Base-by-base conservation (phyloP, 2,329 filamentous ascomycete genomes). In the Diplodia seriata region DNA sequence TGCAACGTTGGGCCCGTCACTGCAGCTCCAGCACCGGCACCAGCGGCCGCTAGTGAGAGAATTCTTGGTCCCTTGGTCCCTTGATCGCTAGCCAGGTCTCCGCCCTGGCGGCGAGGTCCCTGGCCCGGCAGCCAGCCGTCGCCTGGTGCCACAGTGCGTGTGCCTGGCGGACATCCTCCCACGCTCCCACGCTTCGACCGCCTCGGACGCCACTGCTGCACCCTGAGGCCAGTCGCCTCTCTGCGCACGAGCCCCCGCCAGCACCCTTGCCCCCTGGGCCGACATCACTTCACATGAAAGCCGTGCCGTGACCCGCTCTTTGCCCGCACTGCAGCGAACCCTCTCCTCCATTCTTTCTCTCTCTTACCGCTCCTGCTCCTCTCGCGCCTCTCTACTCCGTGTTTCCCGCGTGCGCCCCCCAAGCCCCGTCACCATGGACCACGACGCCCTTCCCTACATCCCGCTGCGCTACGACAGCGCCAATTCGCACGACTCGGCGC, bases 401-500 rank as follows among this genome's bases (percentile, higher is more conserved):
- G 23, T 26, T n/a, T n/a, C 20, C 31, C 61, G 26, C 50, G 26
- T 26, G 40, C n/a, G 36, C 38, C 26, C 26, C 47, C 55, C 65
- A 36, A 33, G 29, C 9, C 31, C 20, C 11, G 12, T 18, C n/a
- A 26, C 51, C 36, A 68, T 68, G 66, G 66, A 68, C 50, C 51
- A 55, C 63, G 68, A 69, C 55, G 57, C 68, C n/a, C 73, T 80
- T 47, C 74, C 80, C 70, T 83, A 86, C 81, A 91, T 98, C 68
- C 87, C 92, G 66, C 85, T 94, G 70, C 86, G 85, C 72, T 97
- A 97, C 84, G 90, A 92, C 79, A 88, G 88, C 78, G 83, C 87
- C 72, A 89, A 96, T 77, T 90, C 91, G 36, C 87, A 94, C 71
- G 85, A 87, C 68, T 96, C 94, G 23, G 94, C 94, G 65, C 84